Conservation (phyloP, 2,329 filamentous ascomycete species). For the Zasmidium citrigriseum region DNA sequence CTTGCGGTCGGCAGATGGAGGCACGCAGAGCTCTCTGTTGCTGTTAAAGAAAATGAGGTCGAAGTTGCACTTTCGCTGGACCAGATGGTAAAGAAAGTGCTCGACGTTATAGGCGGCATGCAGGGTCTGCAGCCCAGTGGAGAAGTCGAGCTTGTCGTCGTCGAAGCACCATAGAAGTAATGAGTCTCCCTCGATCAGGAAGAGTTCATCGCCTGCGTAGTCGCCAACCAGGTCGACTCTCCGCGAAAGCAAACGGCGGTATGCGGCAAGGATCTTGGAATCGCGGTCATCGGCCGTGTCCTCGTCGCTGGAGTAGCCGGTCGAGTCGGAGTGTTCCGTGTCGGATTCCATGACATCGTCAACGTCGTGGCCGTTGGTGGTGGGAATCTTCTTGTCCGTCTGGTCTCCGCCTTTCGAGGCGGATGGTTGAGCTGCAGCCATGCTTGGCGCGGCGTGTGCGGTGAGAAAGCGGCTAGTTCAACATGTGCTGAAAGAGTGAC, state of each 20-base stretch:
- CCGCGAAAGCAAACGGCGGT: slow-evolving; percentile 45
- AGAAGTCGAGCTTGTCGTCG: slow-evolving; percentile 65
- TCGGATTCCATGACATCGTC: background rate
- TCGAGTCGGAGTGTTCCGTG: background rate
- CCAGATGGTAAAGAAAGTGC: slow-evolving; percentile 61
- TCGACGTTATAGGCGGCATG: slow-evolving; percentile 72
- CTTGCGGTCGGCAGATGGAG: slow-evolving; percentile 39
- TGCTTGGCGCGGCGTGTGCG: background rate
- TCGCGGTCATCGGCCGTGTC: slow-evolving; percentile 12
- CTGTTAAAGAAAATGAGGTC: slow-evolving; percentile 69
- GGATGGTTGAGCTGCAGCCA: background rate
- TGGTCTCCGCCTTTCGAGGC: background rate
- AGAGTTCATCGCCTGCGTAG: slow-evolving; percentile 72
- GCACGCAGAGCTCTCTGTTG: slow-evolving; percentile 58
- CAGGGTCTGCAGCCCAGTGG: slow-evolving; percentile 68
- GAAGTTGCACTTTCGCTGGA: slow-evolving; percentile 67
- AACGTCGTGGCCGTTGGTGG: background rate
- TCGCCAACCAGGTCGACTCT: slow-evolving; percentile 70
- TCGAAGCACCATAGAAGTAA: slow-evolving; percentile 65
- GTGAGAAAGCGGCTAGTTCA: background rate
- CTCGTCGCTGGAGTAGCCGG: background rate
- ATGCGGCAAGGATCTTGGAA: slow-evolving; percentile 29
- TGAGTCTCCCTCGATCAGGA: slow-evolving; percentile 72
- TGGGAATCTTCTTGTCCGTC: background rate
- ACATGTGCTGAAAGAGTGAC: background rate